Evolutionary conservation across 345 rosid species (phyloP), one percentile per base, ranked within the genome.

Genomic region (Combretum micranthum): DNA sequence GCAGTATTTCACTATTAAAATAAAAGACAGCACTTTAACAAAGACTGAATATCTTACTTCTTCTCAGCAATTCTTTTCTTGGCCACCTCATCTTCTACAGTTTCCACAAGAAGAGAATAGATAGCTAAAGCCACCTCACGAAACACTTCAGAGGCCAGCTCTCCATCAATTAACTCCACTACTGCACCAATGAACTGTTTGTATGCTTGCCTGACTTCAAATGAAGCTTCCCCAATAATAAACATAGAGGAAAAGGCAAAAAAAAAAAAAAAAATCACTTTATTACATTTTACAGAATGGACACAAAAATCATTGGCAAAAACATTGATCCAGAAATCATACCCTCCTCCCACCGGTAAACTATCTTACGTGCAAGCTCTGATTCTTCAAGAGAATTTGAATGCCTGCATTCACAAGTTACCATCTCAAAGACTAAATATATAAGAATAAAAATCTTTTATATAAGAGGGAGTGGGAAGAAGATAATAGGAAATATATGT

Each of bases 291-390:
- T 16, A 42, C 49, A 26, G 13, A 37, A 3, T 14, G 37, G 20
- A 23, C 9, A 3, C 2, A 44, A 44, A 12, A 16, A 32, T 32
- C 39, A 32, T 4, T 32, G 39, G 9, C 39, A 32, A 32, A 32
- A 32, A 32, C 6, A 32, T 32, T 32, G 1, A 32, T 32, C 9
- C 7, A 7, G 39, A 32, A 32, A 32, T 19, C n/a, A 25, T 59
- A 91, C 98, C 96, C 85, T 81, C 91, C 66, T 87, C 96, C 96
- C 96, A 91, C 59, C 72, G 78, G 68, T 77, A 71, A 56, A 91
- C 85, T 52, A 91, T 88, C 80, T 73, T 85, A 69, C 73, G 79
- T 2, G 90, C 92, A 57, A 88, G 89, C 37, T 82, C 92, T 23
- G 96, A 86, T 65, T 85, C 92, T 55, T 76, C 83, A 26, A 79